Evolutionary conservation across 78 protist genomes (phyloP), one percentile per base, ranked within the genome.

Genomic region (Speleostelium caveatum): DNA sequence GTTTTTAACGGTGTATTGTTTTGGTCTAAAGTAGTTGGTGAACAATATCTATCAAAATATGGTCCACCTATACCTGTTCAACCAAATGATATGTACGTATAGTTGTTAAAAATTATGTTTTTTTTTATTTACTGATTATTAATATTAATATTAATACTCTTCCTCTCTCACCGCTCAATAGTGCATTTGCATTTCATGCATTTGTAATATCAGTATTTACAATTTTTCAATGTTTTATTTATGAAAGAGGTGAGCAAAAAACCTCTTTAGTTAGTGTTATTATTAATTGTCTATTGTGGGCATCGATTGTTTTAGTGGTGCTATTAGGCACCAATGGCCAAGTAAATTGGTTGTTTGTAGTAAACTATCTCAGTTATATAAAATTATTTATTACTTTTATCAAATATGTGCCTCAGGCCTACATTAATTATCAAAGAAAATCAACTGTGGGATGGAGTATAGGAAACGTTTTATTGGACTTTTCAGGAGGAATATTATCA

Each of bases 401-500:
- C 60, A 97, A 97, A 73, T 96, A 95, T 63, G 41, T 96, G 1
- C 99, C 98, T 1, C 98, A 96, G 85, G 95, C 94, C 3, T 94
- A 73, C 56, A 35, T 94, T 24, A 96, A 96, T 86, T 93, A 35
- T 63, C 19, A 30, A 42, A 86, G 97, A 32, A 94, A 93, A 51
- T n/a, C 86, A 56, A 96, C 99, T 3, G 75, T 14, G 0, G 99
- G 99, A 42, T 97, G 97, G 98, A 75, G 73, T 86, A 96, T 97
- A 41, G 88, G 83, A 67, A 96, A 97, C 74, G 62, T 96, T 30
- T 32, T 96, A 53, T 87, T 97, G 14, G 99, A 97, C 69, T 92
- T 97, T 62, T 56, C 96, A 10, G 99, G 99, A 30, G 98, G 98
- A 51, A 10, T 67, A n/a, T 53, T 97, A 3, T 68, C 91, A 56